Conservation (phyloP, 2,329 filamentous ascomycete genomes). For the Colletotrichum tropicale region DNA sequence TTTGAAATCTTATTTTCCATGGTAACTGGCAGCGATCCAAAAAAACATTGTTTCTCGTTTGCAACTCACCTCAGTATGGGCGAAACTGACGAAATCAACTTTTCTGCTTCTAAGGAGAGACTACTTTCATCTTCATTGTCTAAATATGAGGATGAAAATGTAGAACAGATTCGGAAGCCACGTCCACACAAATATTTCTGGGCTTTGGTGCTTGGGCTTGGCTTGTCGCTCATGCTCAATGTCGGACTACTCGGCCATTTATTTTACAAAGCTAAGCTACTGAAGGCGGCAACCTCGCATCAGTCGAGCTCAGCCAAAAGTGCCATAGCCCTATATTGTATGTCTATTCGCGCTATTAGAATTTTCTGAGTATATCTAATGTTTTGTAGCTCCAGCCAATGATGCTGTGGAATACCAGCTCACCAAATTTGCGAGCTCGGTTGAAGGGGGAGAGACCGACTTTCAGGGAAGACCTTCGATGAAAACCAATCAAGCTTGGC, state of each 20-base stretch:
- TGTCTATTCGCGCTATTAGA: not conserved
- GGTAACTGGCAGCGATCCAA: not conserved
- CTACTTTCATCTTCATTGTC: not conserved
- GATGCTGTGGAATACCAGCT: not conserved
- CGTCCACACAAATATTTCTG: not conserved
- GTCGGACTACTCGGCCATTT: not conserved
- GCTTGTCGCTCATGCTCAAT: not conserved
- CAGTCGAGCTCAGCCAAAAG: not conserved
- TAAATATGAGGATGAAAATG: not conserved
- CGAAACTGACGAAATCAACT: not conserved
- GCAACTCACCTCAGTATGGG: not conserved
- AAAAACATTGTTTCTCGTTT: not conserved
- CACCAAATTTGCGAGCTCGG: not conserved
- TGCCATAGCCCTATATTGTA: not conserved
- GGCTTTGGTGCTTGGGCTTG: not conserved
- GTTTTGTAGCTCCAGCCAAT: not conserved
- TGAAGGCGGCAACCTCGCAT: not conserved
- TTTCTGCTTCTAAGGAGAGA: not conserved
- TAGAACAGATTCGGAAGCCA: not conserved
- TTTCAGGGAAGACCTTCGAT: not conserved
- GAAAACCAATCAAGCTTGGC: not conserved
- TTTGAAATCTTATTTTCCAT: not conserved
- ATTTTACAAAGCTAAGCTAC: not conserved
- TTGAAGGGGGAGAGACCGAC: not conserved
- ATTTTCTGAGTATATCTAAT: not conserved